Conservation (phyloP, 768 basidiomycete genomes). For the Leccinum subgranulosum region DNA sequence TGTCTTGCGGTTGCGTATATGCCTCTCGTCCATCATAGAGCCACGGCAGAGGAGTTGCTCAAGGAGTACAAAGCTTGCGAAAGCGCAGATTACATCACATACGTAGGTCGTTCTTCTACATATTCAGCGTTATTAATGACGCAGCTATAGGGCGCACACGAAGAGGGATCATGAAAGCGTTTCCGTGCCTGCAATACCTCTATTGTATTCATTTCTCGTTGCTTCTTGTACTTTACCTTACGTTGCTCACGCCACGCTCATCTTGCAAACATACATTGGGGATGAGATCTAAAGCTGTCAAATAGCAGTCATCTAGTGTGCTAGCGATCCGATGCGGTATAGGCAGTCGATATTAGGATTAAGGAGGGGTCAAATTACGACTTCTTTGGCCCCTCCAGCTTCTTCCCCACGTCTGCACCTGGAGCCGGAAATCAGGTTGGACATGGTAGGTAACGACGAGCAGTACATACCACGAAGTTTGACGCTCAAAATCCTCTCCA, state of each 20-base stretch:
- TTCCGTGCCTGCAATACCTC: background rate
- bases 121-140: background rate
- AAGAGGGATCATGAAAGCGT: constrained; percentile 27
- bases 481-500: constrained; percentile 81
- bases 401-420: constrained; percentile 85
- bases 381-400: constrained; percentile 76
- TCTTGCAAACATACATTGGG: constrained; percentile 22
- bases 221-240: constrained; percentile 2
- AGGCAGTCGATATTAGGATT: constrained; percentile 31
- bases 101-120: constrained; percentile 44
- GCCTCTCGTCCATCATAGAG: constrained; percentile 41
- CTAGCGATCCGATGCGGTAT: constrained; percentile 17
- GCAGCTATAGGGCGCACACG: constrained; percentile 30
- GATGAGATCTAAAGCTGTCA: constrained; percentile 22
- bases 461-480: constrained; percentile 76
- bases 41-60: constrained; percentile 80
- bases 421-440: constrained; percentile 2
- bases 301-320: constrained; percentile 11
- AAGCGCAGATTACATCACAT: constrained; percentile 90
- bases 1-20: background rate
- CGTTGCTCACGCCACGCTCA: constrained; percentile 2
- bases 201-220: constrained; percentile 2
- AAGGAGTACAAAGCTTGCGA: constrained; percentile 98
- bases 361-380: constrained; percentile 47
- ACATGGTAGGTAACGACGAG: background rate